Conservation (phyloP, 2,329 filamentous ascomycete genomes). For the Xylariaceae sp. region DNA sequence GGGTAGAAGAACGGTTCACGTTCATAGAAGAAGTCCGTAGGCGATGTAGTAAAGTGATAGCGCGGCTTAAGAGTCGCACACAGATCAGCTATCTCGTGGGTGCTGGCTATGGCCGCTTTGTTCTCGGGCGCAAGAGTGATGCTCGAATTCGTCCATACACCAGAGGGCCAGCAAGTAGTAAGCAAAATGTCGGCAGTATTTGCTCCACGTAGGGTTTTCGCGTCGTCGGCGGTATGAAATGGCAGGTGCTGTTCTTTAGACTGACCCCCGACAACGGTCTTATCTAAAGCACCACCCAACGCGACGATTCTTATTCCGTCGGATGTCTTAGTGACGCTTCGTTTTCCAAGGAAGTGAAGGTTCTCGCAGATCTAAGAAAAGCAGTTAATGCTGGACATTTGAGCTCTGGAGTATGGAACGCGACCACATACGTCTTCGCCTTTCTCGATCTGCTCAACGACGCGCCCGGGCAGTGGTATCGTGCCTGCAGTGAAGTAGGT, state of each 20-base stretch:
- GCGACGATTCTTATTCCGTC: constrained; percentile 88
- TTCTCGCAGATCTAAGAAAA: constrained; percentile 73
- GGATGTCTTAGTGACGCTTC: constrained; percentile 83
- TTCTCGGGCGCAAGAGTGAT: constrained; percentile 58
- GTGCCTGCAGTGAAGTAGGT: constrained; percentile 89
- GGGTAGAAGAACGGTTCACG: constrained; percentile 89
- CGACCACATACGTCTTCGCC: constrained; percentile 57
- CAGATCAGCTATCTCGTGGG: constrained; percentile 76
- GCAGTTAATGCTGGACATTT: background rate
- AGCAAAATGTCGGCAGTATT: constrained; percentile 84
- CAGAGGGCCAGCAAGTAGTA: constrained; percentile 82
- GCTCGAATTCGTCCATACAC: constrained; percentile 70
- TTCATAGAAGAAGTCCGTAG: constrained; percentile 74
- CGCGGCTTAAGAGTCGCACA: constrained; percentile 81
- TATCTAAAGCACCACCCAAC: constrained; percentile 73
- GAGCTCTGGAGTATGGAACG: background rate
- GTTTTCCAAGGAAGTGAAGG: constrained; percentile 85
- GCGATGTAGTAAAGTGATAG: constrained; percentile 81
- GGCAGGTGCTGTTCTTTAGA: constrained; percentile 77
- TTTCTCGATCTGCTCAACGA: constrained; percentile 73
- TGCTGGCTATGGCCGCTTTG: constrained; percentile 53
- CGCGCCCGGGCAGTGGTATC: constrained; percentile 67
- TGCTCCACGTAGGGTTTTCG: constrained; percentile 72
- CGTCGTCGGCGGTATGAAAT: constrained; percentile 76
- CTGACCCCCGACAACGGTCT: constrained; percentile 60